Conservation (phyloP, 2,329 filamentous ascomycete species). For the Cucurbitaria berberidis region DNA sequence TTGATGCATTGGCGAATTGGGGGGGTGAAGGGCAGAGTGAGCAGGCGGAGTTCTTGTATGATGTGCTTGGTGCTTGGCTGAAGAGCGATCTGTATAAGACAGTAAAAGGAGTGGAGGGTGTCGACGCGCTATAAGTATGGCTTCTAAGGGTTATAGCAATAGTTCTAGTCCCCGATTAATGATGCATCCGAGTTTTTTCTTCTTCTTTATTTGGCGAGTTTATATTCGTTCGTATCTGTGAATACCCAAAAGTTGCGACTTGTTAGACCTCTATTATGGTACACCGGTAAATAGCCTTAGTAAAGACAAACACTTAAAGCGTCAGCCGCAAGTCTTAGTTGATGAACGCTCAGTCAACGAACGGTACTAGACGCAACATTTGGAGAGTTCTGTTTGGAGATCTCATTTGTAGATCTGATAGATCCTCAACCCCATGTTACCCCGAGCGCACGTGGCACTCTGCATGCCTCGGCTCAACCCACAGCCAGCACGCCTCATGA, state of each 20-base stretch:
- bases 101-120: slow-evolving; percentile 29
- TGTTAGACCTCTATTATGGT: background rate
- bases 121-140: background rate
- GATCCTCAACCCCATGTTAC: slow-evolving; percentile 19
- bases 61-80: slow-evolving; percentile 41
- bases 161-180: slow-evolving; percentile 3
- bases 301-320: background rate
- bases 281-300: background rate
- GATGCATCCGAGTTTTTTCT: slow-evolving; percentile 6
- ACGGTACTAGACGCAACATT: background rate
- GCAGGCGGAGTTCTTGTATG: slow-evolving; percentile 40
- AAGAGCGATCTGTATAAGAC: slow-evolving; percentile 41
- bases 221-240: background rate
- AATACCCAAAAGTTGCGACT: slow-evolving; percentile 1
- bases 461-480: slow-evolving; percentile 35
- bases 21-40: slow-evolving; percentile 23
- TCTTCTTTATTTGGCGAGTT: background rate
- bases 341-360: background rate
- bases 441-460: slow-evolving; percentile 23
- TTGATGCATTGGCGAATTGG: slow-evolving; percentile 41
- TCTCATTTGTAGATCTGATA: background rate
- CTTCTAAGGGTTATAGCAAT: background rate
- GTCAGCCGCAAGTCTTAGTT: background rate
- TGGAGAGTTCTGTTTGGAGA: background rate
- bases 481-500: slow-evolving; percentile 11